A percentile compares a stretch with the other conserved stretches of the same genome.
Conservation (phyloP, 202 grass and related monocot species). For the Schoenoplectus tabernaemontani region DNA sequence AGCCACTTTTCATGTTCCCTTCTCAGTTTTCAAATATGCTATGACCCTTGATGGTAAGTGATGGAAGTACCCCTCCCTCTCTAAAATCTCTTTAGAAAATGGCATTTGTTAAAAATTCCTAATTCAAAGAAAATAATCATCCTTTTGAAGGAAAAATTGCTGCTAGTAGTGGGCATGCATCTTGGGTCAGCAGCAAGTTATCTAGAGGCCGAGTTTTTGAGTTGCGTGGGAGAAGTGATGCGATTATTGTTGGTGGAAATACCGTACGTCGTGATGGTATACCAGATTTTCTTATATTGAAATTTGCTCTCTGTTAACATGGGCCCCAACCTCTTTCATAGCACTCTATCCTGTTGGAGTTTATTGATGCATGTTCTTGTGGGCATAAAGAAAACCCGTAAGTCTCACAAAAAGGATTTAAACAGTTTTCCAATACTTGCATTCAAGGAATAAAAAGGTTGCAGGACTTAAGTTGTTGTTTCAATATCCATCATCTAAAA, state of each 20-base stretch:
- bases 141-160: conserved; percentile 85
- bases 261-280: conserved; percentile 83
- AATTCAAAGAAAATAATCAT: not conserved
- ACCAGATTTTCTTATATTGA: not conserved
- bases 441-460: not conserved
- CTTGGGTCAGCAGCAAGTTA: conserved; percentile 88
- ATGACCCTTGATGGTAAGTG: conserved; percentile 91
- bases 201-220: conserved; percentile 85
- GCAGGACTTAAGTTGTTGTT: not conserved
- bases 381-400: not conserved
- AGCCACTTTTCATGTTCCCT: conserved; percentile 74
- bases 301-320: not conserved
- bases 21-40: conserved; percentile 89
- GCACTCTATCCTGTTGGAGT: not conserved
- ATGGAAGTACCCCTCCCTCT: not conserved
- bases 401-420: not conserved
- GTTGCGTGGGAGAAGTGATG: conserved; percentile 88
- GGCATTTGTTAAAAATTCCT: not conserved
- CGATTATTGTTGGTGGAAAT: conserved; percentile 89
- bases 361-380: not conserved
- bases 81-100: not conserved
- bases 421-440: not conserved
- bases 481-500: conserved; percentile 24
- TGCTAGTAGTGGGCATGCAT: conserved; percentile 76
- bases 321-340: not conserved